A percentile compares a stretch with the other conserved stretches of the same genome.
These are phyloP conservation scores for Hypholoma fasciculare DNA, from an alignment of 768 basidiomycete species.

Conservation along the genomic window DNA sequence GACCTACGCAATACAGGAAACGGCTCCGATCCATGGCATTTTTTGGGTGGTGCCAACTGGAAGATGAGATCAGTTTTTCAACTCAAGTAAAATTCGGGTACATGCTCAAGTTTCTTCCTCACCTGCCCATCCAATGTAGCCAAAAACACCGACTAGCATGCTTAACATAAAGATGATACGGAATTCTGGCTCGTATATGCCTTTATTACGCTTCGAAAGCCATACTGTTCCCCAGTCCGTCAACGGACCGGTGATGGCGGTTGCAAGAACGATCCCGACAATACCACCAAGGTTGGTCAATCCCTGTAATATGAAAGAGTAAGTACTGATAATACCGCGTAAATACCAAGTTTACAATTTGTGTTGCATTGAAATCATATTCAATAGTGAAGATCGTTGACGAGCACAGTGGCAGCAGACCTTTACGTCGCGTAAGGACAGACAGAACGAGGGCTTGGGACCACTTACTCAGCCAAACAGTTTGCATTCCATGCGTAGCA, in stretches of 20 bases:
- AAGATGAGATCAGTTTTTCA: not conserved
- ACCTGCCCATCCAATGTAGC: conserved; percentile 47
- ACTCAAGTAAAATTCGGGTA: not conserved
- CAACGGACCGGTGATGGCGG: conserved; percentile 35
- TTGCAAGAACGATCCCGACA: conserved; percentile 40
- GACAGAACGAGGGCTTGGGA: not conserved
- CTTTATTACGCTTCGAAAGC: conserved; percentile 42
- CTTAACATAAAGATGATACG: conserved; percentile 39
- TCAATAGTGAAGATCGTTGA: conserved; percentile 45
- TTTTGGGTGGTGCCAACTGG: conserved; percentile 36
- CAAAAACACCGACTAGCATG: conserved; percentile 44
- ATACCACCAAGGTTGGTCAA: conserved; percentile 43
- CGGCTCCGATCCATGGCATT: conserved; percentile 48
- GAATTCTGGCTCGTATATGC: conserved; percentile 49
- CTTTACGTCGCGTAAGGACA: conserved; percentile 16
- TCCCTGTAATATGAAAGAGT: conserved; percentile 20
- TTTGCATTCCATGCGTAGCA: conserved; percentile 40
- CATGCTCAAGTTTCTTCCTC: not conserved
- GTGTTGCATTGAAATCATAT: conserved; percentile 40
- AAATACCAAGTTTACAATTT: conserved; percentile 27
- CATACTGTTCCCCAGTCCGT: conserved; percentile 44
- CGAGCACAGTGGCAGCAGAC: conserved; percentile 42
- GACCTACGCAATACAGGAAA: conserved; percentile 34
- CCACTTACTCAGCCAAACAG: conserved; percentile 41
- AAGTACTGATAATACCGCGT: no score